Evolutionary conservation across 768 basidiomycete species (phyloP).

Genomic region (Phylloporus rhodoxanthus): DNA sequence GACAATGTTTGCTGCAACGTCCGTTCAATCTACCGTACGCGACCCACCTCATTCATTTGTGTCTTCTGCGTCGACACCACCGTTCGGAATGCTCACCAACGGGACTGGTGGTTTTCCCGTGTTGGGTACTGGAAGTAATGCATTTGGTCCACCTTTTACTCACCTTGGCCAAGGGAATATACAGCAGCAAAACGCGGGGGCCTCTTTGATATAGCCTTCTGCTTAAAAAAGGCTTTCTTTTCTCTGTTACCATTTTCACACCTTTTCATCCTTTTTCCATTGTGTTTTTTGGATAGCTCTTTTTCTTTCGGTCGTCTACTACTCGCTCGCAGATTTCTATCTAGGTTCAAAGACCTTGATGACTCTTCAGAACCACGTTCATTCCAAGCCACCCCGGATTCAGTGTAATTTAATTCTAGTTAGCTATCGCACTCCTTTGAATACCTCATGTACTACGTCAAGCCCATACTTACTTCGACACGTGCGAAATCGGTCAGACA

Average conservation of each 20-base stretch:
- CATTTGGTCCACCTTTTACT: conserved; percentile 22
- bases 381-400: background rate
- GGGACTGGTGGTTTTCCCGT: conserved; percentile 1
- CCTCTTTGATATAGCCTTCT: conserved; percentile 44
- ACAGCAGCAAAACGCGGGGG: conserved; percentile 39
- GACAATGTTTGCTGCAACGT: conserved; percentile 45
- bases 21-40: conserved; percentile 11
- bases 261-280: background rate
- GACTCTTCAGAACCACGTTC: background rate
- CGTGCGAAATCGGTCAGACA: conserved; percentile 1
- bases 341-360: background rate
- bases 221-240: conserved; percentile 5
- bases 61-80: conserved; percentile 24
- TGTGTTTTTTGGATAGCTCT: conserved; percentile 3
- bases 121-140: conserved; percentile 14
- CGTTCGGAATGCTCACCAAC: conserved; percentile 19
- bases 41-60: conserved; percentile 6
- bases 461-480: too few species aligned
- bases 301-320: background rate
- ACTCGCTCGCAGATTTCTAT: conserved; percentile 9
- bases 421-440: conserved; percentile 11
- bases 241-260: background rate
- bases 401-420: conserved; percentile 22
- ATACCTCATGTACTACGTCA: conserved; percentile 19
- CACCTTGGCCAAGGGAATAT: conserved; percentile 20